A percentile compares a stretch with the other conserved stretches of the same genome.
phyloP scores from a whole-genome alignment of 73 alveolate genomes.

The Stentor coeruleus region DNA sequence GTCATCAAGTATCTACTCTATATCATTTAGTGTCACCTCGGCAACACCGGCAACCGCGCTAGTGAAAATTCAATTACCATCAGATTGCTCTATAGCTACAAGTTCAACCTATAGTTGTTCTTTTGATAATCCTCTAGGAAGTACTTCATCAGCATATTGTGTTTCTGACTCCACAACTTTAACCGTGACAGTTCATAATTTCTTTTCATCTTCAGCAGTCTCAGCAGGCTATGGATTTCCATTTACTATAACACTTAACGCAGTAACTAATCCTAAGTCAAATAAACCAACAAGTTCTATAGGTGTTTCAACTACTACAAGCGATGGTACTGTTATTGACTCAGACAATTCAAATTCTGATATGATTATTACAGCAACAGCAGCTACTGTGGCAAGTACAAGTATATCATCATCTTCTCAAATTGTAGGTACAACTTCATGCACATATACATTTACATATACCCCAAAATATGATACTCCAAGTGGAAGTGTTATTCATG shows the following conservation, averaged over 20 bases:
- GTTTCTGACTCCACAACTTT: not conserved
- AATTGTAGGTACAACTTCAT: not conserved
- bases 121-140: not conserved
- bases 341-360: not conserved
- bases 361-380: not conserved
- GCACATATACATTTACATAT: not conserved
- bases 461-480: not conserved
- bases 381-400: not conserved
- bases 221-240: not conserved
- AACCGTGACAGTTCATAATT: not conserved
- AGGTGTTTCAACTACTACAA: not conserved
- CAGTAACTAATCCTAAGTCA: not conserved
- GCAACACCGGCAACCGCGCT: conserved; percentile 12
- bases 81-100: not conserved
- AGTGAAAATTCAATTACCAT: not conserved
- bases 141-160: conserved; percentile 11
- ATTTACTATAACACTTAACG: not conserved
- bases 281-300: not conserved
- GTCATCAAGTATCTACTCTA: not conserved
- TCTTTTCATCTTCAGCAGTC: not conserved
- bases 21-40: not conserved
- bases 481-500: not conserved
- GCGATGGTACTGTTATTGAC: not conserved
- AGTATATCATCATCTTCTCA: not conserved
- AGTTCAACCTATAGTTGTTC: not conserved